These are phyloP conservation scores for Avicennia marina DNA, from an alignment of 257 asterid species.

Conservation along the genomic window DNA sequence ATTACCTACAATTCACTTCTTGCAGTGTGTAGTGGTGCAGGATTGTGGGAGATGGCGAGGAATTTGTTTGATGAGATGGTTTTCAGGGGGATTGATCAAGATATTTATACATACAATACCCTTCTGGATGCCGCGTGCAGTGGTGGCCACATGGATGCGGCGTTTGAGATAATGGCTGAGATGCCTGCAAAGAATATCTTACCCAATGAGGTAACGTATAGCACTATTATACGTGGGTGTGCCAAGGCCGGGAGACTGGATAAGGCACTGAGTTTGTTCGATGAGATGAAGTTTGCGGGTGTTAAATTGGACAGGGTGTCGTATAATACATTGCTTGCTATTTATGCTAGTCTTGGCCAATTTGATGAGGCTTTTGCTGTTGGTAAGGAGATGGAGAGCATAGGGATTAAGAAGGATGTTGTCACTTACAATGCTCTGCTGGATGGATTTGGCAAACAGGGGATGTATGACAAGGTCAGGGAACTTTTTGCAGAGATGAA, in stretches of 20 bases:
- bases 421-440: constrained; percentile 85
- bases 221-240: constrained; percentile 92
- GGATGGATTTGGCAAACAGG: constrained; percentile 92
- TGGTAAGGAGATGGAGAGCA: constrained; percentile 85
- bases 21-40: constrained; percentile 92
- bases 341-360: constrained; percentile 81
- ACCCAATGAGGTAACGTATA: constrained; percentile 90
- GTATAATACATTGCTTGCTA: constrained; percentile 76
- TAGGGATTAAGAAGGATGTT: constrained; percentile 89
- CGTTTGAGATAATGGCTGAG: constrained; percentile 73
- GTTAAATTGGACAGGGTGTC: constrained; percentile 79
- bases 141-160: constrained; percentile 74
- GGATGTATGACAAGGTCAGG: constrained; percentile 67
- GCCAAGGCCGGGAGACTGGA: constrained; percentile 76
- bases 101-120: constrained; percentile 84
- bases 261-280: constrained; percentile 60
- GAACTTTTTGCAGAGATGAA: constrained; percentile 74
- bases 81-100: constrained; percentile 68
- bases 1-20: constrained; percentile 88
- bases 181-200: constrained; percentile 59
- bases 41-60: constrained; percentile 73
- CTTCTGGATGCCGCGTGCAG: constrained; percentile 84
- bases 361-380: constrained; percentile 76
- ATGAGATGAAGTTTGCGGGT: constrained; percentile 84
- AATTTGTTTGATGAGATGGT: constrained; percentile 72